Conservation (phyloP, 202 grass and related monocot species). For the Panicum hallii region DNA sequence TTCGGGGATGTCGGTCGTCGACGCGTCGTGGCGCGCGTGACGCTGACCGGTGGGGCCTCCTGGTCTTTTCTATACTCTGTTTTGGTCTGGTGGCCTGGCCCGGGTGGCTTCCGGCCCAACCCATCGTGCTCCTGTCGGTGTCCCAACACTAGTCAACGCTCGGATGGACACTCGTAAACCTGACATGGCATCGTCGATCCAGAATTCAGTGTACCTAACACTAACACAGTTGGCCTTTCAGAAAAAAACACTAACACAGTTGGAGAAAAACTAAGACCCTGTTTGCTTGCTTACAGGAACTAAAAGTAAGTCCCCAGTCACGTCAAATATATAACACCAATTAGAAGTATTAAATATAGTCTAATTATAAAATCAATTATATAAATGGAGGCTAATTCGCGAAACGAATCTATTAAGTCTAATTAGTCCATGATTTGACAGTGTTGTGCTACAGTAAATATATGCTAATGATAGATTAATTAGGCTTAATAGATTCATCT, state of each 20-base stretch:
- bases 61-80: background rate
- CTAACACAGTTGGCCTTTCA: background rate
- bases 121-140: background rate
- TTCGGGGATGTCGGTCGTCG: slow-evolving; percentile 55
- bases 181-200: background rate
- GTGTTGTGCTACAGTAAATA: too few species aligned
- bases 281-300: too few species aligned
- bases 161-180: background rate
- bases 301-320: too few species aligned
- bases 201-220: background rate
- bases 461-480: too few species aligned
- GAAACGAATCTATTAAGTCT: too few species aligned
- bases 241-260: background rate
- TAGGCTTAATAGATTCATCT: too few species aligned
- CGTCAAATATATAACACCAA: too few species aligned
- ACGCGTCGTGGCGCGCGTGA: background rate
- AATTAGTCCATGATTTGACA: too few species aligned
- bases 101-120: slow-evolving; percentile 37
- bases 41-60: background rate
- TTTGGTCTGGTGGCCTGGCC: background rate
- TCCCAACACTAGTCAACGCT: background rate
- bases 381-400: too few species aligned
- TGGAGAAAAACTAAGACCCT: background rate
- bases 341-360: too few species aligned
- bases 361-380: too few species aligned